Evolutionary conservation across 768 basidiomycete species (phyloP).

Genomic region (Nevesoporus exiguus): DNA sequence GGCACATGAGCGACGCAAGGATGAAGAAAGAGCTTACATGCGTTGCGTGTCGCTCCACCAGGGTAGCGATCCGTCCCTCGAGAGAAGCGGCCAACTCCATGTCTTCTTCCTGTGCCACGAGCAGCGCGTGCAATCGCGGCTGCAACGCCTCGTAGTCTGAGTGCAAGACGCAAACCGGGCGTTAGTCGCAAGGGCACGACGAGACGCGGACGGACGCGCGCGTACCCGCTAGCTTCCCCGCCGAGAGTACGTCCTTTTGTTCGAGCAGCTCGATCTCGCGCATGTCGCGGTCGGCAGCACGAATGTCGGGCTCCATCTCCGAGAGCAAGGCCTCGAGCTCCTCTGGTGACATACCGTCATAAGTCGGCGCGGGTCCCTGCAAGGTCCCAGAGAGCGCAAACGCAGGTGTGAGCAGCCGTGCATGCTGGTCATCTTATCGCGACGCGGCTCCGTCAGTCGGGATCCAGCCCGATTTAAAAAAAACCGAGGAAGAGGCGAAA

Average conservation of each 20-base stretch:
- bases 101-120: slow-evolving; percentile 60
- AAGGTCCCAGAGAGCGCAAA: slow-evolving; percentile 71
- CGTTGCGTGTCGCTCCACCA: slow-evolving; percentile 68
- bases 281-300: slow-evolving; percentile 78
- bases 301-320: slow-evolving; percentile 84
- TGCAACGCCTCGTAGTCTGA: slow-evolving; percentile 61
- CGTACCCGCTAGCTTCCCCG: slow-evolving; percentile 66
- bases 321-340: slow-evolving; percentile 68
- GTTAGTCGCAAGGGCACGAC: not conserved
- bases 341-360: slow-evolving; percentile 60
- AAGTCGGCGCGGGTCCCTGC: slow-evolving; percentile 46
- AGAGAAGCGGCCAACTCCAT: slow-evolving; percentile 51
- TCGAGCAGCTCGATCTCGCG: slow-evolving; percentile 71
- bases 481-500: not conserved
- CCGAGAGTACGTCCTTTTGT: slow-evolving; percentile 64
- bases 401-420: slow-evolving; percentile 66
- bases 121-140: slow-evolving; percentile 61
- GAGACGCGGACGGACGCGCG: not conserved
- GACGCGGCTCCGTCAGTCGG: not conserved
- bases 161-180: not conserved
- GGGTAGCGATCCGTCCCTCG: slow-evolving; percentile 59
- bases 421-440: slow-evolving; percentile 67
- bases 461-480: not conserved
- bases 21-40: slow-evolving; percentile 45
- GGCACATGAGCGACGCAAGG: not conserved